These are phyloP conservation scores for Trichoderma simmonsii DNA, from an alignment of 2,329 filamentous ascomycete genomes.

Conservation along the genomic window DNA sequence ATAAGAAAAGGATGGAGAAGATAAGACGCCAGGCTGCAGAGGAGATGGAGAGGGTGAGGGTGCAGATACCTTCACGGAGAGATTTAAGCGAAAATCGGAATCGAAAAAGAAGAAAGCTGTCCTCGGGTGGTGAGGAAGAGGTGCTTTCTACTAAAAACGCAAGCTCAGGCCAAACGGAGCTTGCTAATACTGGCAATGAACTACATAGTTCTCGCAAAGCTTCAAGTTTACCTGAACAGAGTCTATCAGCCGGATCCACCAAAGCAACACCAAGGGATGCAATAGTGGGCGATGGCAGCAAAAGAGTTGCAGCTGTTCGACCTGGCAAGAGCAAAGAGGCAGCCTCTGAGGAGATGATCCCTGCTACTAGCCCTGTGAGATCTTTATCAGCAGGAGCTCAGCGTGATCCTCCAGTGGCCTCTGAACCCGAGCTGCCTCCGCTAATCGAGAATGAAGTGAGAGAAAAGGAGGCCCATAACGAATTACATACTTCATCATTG, in stretches of 20 bases:
- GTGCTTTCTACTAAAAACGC: background rate
- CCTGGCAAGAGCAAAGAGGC: slow-evolving; percentile 21
- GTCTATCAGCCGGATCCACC: slow-evolving; percentile 28
- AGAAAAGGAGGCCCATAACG: slow-evolving; percentile 17
- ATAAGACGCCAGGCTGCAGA: slow-evolving; percentile 41
- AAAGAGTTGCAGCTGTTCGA: slow-evolving; percentile 2
- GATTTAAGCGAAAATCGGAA: slow-evolving; percentile 25
- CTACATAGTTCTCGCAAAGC: slow-evolving; percentile 28
- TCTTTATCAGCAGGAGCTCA: slow-evolving; percentile 28
- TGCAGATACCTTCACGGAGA: slow-evolving; percentile 28
- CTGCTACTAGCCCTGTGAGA: slow-evolving; percentile 37
- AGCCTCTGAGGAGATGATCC: slow-evolving; percentile 37
- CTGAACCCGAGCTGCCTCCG: slow-evolving; percentile 37
- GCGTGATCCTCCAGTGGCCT: slow-evolving; percentile 22
- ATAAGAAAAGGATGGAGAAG: slow-evolving; percentile 36
- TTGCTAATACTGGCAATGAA: background rate
- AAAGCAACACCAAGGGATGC: slow-evolving; percentile 33
- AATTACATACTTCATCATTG: slow-evolving; percentile 11
- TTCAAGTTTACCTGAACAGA: slow-evolving; percentile 26
- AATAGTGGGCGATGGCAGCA: slow-evolving; percentile 17
- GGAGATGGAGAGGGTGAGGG: slow-evolving; percentile 41
- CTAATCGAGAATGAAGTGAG: slow-evolving; percentile 26
- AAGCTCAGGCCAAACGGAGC: background rate
- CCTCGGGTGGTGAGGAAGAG: background rate
- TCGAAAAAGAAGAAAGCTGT: slow-evolving; percentile 29